Evolutionary conservation across 352 stramenopile species (phyloP).

Genomic region (Globisporangium irregulare): DNA sequence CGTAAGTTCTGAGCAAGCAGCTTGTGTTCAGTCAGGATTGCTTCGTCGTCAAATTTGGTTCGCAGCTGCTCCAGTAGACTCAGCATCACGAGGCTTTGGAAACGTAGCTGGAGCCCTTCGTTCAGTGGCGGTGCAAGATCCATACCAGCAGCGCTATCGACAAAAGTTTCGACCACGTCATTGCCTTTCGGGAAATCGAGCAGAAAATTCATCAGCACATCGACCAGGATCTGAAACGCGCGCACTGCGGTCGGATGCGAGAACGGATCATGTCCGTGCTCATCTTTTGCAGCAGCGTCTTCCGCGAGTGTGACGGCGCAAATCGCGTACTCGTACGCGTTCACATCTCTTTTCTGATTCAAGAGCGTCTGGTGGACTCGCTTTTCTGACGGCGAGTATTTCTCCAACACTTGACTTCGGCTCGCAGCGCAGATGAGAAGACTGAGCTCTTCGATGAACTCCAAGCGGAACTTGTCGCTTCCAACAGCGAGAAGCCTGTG

Average conservation of each 20-base stretch:
- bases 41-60: slow-evolving; percentile 38
- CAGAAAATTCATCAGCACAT: slow-evolving; percentile 49
- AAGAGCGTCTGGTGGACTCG: slow-evolving; percentile 36
- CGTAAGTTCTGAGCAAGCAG: slow-evolving; percentile 53
- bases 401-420: slow-evolving; percentile 34
- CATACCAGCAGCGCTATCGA: slow-evolving; percentile 38
- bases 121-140: slow-evolving; percentile 39
- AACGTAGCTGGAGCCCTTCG: slow-evolving; percentile 44
- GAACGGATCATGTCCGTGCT: slow-evolving; percentile 49
- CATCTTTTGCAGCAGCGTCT: slow-evolving; percentile 32
- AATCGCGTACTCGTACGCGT: slow-evolving; percentile 31
- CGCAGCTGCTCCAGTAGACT: slow-evolving; percentile 53
- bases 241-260: slow-evolving; percentile 39
- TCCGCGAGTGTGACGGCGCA: slow-evolving; percentile 42
- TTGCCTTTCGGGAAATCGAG: slow-evolving; percentile 44
- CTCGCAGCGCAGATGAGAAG: slow-evolving; percentile 45
- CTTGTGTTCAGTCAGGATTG: slow-evolving; percentile 46
- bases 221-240: slow-evolving; percentile 43
- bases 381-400: slow-evolving; percentile 38
- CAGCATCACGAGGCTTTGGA: slow-evolving; percentile 53
- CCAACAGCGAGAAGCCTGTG: slow-evolving; percentile 26
- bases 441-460: slow-evolving; percentile 58
- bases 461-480: slow-evolving; percentile 46
- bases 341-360: slow-evolving; percentile 40
- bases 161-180: slow-evolving; percentile 46